Base-by-base conservation (phyloP, 1,284 basidiomycete species). In the Rhodotorula sp. region DNA sequence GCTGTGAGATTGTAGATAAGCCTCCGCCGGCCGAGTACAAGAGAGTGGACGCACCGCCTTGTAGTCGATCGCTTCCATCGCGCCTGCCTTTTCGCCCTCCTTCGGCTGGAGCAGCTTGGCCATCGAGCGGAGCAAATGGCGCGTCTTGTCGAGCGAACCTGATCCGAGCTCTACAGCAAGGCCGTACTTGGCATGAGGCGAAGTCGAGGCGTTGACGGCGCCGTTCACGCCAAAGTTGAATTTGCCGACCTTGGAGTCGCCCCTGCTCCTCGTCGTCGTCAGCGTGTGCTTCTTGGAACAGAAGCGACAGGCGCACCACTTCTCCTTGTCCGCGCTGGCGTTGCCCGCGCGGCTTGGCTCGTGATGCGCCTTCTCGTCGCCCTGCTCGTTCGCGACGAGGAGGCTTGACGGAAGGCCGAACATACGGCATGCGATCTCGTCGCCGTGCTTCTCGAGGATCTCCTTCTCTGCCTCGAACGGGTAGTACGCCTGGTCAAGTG, bases 71-170 rank as follows among this genome's bases (percentile, higher is more conserved):
- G 77, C 32, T 83, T 80, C 15, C 86, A 84, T 27, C 85, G 80
- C 74, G 2, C 29, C n/a, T 12, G 17, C 17, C 27, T 55, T 29
- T 8, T 46, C 54, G 4, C 32, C 34, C 15, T 53, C 50, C 25
- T 51, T n/a, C 1, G 67, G 48, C 50, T 71, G 60, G 7, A 76
- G 44, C 78, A 75, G 65, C 77, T 83, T 82, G 56, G 91, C 87
- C 51, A 97, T 85, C 2, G 91, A 91, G 29, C 85, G 85, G 44
- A 99, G 85, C 66, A 99, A 86, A 80, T 91, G 89, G 9, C 91
- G 92, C 1, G 95, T 97, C 85, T 97, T 96, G 79, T 91, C 87
- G 53, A 97, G 84, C 22, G 93, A 87, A 39, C 93, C 79, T 0
- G 77, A 78, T 3, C 78, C 78, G 21, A 80, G 73, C 36, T 80